Percentiles rank a stretch among this genome's conserved stretches.
These are phyloP conservation scores for Durotheca rogersii DNA, from an alignment of 495 filamentous ascomycete genomes.

Conservation along the genomic window DNA sequence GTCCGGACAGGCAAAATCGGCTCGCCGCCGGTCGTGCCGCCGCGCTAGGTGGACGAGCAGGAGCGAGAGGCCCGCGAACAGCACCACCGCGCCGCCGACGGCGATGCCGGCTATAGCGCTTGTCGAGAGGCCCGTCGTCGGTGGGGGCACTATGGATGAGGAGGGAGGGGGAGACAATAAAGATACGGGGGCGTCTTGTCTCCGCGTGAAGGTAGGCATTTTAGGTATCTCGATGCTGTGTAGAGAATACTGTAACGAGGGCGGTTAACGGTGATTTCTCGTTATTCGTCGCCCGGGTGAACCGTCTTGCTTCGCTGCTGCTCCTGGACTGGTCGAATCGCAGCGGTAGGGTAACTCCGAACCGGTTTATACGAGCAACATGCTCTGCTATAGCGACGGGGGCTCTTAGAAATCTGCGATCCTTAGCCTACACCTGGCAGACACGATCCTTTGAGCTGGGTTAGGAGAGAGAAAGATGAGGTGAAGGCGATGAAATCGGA, in stretches of 20 bases:
- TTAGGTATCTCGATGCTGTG: background rate
- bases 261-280: background rate
- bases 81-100: slow-evolving; percentile 26
- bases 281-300: too few species aligned
- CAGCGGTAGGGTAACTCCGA: too few species aligned
- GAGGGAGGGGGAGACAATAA: background rate
- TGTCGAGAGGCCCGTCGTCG: slow-evolving; percentile 18
- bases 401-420: too few species aligned
- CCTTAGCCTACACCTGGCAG: too few species aligned
- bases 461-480: too few species aligned
- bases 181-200: slow-evolving; percentile 6
- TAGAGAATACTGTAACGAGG: background rate
- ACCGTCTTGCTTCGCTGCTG: too few species aligned
- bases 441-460: too few species aligned
- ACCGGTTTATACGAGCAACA: background rate
- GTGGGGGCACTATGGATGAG: too few species aligned
- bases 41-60: slow-evolving; percentile 24
- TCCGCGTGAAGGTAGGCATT: background rate
- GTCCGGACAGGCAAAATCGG: background rate
- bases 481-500: background rate
- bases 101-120: slow-evolving; percentile 32
- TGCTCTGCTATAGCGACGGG: background rate
- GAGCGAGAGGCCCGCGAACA: slow-evolving; percentile 26
- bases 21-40: slow-evolving; percentile 7
- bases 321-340: too few species aligned